Percentiles rank a stretch among this genome's conserved stretches.
Evolutionary conservation across 2,329 filamentous ascomycete genomes (phyloP).

Genomic region (Dactylonectria macrodidyma): DNA sequence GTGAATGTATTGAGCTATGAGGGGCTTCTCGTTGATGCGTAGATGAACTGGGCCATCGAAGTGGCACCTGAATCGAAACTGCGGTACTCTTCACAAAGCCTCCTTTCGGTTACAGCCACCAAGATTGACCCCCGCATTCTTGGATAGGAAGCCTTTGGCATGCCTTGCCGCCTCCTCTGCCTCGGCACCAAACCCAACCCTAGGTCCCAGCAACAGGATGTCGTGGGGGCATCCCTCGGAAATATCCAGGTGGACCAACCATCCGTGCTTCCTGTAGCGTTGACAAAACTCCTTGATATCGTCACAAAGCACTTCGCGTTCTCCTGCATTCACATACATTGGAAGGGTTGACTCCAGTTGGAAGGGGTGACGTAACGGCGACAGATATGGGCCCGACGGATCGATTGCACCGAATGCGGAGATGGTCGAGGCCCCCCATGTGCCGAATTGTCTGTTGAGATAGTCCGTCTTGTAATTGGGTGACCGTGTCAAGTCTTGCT

Average conservation of each 20-base stretch:
- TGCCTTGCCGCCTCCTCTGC: slow-evolving; percentile 35
- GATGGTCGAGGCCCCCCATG: slow-evolving; percentile 38
- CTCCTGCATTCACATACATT: slow-evolving; percentile 37
- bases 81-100: neutral
- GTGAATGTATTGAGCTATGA: too few relatives aligned
- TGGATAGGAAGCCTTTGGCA: slow-evolving; percentile 34
- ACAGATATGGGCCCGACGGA: slow-evolving; percentile 34
- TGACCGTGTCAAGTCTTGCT: slow-evolving; percentile 35
- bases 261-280: slow-evolving; percentile 34
- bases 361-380: slow-evolving; percentile 40
- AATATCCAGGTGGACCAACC: slow-evolving; percentile 34
- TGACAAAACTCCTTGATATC: slow-evolving; percentile 39
- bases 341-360: slow-evolving; percentile 18
- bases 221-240: slow-evolving; percentile 40
- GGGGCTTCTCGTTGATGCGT: too few relatives aligned
- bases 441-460: slow-evolving; percentile 36
- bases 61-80: neutral
- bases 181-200: slow-evolving; percentile 35
- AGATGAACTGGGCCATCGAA: neutral
- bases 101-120: slow-evolving; percentile 4
- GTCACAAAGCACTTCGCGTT: slow-evolving; percentile 34
- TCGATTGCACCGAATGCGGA: slow-evolving; percentile 34
- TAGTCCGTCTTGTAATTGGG: slow-evolving; percentile 43
- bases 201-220: slow-evolving; percentile 35
- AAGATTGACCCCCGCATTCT: slow-evolving; percentile 27